A percentile compares a stretch with the other conserved stretches of the same genome.
Conservation (phyloP, 805 yeast genomes). For the Cyberlindnera amylophila region DNA sequence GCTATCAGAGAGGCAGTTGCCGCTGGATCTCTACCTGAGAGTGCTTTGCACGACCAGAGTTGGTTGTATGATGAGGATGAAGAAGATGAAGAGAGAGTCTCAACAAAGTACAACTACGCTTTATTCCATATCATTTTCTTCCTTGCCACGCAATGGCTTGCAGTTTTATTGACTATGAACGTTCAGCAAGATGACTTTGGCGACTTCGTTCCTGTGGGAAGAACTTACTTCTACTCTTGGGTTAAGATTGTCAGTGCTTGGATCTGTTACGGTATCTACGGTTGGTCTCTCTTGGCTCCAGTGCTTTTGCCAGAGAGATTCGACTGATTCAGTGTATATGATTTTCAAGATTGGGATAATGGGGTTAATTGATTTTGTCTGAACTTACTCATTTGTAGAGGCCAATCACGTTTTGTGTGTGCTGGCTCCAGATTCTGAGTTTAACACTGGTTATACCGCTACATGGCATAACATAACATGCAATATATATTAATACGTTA, state of each 20-base stretch:
- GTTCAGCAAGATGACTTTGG: conserved; percentile 82
- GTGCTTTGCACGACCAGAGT: conserved; percentile 73
- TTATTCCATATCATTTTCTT: conserved; percentile 89
- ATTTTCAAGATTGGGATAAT: too few relatives aligned
- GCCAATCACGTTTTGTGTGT: too few relatives aligned
- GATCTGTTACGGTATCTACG: conserved; percentile 81
- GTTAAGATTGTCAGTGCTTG: conserved; percentile 89
- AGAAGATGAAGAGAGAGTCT: conserved; percentile 54
- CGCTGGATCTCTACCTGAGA: conserved; percentile 90
- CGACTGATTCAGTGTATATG: conserved; percentile 25
- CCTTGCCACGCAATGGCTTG: conserved; percentile 95
- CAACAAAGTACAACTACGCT: conserved; percentile 79
- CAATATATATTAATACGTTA: too few relatives aligned
- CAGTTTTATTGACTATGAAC: conserved; percentile 87
- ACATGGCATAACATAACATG: too few relatives aligned
- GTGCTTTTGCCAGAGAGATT: conserved; percentile 88
- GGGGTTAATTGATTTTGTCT: too few relatives aligned
- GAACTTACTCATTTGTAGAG: too few relatives aligned
- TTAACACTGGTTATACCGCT: too few relatives aligned
- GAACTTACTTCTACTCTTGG: conserved; percentile 95
- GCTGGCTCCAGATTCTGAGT: too few relatives aligned
- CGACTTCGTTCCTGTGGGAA: conserved; percentile 92
- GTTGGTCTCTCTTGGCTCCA: conserved; percentile 92
- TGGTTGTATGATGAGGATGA: conserved; percentile 48
- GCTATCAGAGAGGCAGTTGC: conserved; percentile 94